A percentile compares a stretch with the other conserved stretches of the same genome.
phyloP scores from a whole-genome alignment of 2,329 filamentous ascomycete species.

The Dendrostoma leiphaemia region DNA sequence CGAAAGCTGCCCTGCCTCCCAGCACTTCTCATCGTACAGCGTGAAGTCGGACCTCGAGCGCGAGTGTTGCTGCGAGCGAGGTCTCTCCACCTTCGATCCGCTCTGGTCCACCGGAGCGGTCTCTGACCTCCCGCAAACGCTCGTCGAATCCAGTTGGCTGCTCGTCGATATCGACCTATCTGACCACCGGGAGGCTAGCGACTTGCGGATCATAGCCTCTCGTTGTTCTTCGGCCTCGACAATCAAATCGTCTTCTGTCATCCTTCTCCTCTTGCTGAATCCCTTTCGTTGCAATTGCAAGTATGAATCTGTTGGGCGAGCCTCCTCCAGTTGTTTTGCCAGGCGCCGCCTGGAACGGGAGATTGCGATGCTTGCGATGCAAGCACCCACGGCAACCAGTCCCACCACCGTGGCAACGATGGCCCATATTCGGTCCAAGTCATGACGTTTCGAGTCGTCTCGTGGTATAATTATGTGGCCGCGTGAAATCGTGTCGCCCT shows the following conservation, averaged over 20 bases:
- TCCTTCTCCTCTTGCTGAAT: slow-evolving; percentile 24
- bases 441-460: slow-evolving; percentile 25
- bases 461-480: neutral
- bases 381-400: slow-evolving; percentile 24
- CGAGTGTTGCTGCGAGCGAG: slow-evolving; percentile 33
- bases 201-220: slow-evolving; percentile 42
- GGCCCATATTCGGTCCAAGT: slow-evolving; percentile 23
- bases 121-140: slow-evolving; percentile 8
- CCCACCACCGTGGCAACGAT: slow-evolving; percentile 26
- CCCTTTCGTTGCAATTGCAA: slow-evolving; percentile 23
- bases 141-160: slow-evolving; percentile 7
- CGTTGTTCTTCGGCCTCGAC: slow-evolving; percentile 37
- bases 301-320: slow-evolving; percentile 24
- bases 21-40: slow-evolving; percentile 2
- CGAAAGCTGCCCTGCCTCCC: neutral
- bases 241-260: slow-evolving; percentile 24
- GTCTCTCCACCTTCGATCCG: slow-evolving; percentile 34
- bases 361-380: slow-evolving; percentile 22
- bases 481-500: neutral
- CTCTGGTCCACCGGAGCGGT: slow-evolving; percentile 17
- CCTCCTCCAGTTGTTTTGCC: slow-evolving; percentile 22
- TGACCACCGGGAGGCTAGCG: slow-evolving; percentile 32
- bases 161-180: slow-evolving; percentile 10
- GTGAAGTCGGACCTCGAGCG: neutral
- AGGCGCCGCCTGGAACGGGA: slow-evolving; percentile 17